Evolutionary conservation across 768 basidiomycete species (phyloP).

Genomic region (Agaricus blazei): DNA sequence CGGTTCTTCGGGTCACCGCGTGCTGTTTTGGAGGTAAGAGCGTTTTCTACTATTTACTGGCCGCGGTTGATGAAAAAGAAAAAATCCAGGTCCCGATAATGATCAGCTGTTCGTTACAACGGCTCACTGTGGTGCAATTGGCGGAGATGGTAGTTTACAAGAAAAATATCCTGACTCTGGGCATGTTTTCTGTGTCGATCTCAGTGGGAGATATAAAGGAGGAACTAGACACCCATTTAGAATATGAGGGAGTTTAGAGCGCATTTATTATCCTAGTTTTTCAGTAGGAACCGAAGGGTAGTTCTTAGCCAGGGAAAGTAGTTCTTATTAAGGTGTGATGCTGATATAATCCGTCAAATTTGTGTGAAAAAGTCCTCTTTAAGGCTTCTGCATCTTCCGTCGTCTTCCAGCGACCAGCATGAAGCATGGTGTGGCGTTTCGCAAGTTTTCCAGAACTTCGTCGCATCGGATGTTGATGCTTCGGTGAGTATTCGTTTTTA

Average conservation of each 20-base stretch:
- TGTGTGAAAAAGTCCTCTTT: background rate
- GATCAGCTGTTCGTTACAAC: conserved; percentile 64
- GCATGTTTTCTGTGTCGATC: conserved; percentile 47
- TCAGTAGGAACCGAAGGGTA: background rate
- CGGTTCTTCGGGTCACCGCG: conserved; percentile 58
- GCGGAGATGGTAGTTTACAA: conserved; percentile 48
- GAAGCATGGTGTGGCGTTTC: conserved; percentile 93
- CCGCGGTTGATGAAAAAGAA: conserved; percentile 1
- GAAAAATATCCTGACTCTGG: conserved; percentile 50
- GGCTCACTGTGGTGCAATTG: conserved; percentile 55
- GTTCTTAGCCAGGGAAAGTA: no score
- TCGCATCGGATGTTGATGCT: conserved; percentile 93
- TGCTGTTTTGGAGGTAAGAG: conserved; percentile 63
- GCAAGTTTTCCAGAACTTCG: conserved; percentile 88
- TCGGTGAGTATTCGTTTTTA: conserved; percentile 45
- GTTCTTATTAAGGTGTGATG: background rate
- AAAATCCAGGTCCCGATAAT: conserved; percentile 44
- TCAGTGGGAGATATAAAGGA: conserved; percentile 38
- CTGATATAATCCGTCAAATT: conserved; percentile 7
- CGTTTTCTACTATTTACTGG: background rate
- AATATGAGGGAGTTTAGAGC: conserved; percentile 15
- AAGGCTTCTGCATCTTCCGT: background rate
- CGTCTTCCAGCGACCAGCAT: conserved; percentile 31
- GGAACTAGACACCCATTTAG: conserved; percentile 27
- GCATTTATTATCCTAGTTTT: background rate